Base-by-base conservation (phyloP, 805 yeast species). In the Nakazawaea peltata region DNA sequence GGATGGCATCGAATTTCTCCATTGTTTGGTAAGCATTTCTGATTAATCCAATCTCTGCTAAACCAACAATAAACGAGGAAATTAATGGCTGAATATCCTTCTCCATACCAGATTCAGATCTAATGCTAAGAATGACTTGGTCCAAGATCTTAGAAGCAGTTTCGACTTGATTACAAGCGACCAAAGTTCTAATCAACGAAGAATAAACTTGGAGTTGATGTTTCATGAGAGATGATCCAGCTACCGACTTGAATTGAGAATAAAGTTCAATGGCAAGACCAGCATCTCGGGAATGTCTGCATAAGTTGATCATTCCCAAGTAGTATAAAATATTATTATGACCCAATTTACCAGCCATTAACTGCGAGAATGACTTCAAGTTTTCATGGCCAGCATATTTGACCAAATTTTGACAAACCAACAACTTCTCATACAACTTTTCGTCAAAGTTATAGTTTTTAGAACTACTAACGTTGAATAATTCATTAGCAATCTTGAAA, bases 101-200 rank as follows among this genome's bases (percentile, higher is more conserved):
- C 26, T 32, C 19, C 32, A 32, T 16, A 25, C 42, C 42, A 11
- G 42, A 29, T 18, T 55, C 54, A 16, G 52, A 46, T 45, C 61
- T 63, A 44, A 64, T 65, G 30, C 71, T 69, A 0, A 61, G 44
- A 28, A 80, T 51, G 5, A 79, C 59, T 27, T 65, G 59, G 48
- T 80, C 82, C 45, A 81, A 56, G 37, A 79, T 66, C 39, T 67
- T 61, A 1, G 80, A 65, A 3, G 85, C 77, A 27, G 67, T 44
- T 7, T 61, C 58, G 25, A 65, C 43, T 42, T 77, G 71, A 27
- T 67, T 70, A 29, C 72, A 69, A 34, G 60, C 57, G 10, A 75
- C 63, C 35, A 81, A 57, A 2, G 78, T 64, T 23, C 74, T 65
- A 24, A 80, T 61, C 39, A 76, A 56, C 28, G 60, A 52, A 1